Base-by-base conservation (phyloP, 2,329 filamentous ascomycete species). In the Talaromyces sp. region DNA sequence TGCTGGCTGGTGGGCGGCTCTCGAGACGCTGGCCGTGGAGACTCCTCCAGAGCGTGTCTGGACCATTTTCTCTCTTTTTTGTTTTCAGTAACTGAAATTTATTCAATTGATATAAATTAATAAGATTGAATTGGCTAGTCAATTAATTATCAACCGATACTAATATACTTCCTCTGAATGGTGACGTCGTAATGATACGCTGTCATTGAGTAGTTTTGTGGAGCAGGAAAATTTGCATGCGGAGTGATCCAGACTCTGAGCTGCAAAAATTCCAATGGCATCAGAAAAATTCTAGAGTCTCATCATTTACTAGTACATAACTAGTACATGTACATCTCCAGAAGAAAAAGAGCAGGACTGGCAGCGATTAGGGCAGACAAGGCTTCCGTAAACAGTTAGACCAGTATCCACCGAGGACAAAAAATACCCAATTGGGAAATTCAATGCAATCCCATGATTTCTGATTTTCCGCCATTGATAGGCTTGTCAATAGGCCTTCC, bases 21-120 rank as follows among this genome's bases (percentile, higher is more conserved):
- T 51, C 7, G 57, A 59, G 19, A 52, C 39, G 22, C 60, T 59
- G 27, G 39, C 56, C 27, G 56, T 59, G 15, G 60, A 52, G 17
- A 33, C 51, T 22, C 47, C 49, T 13, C 57, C 39, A 13, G 60
- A 62, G 25, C 60, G 57, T 52, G 60, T 62, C 27, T 62, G 60
- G n/a, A 59, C 60, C 60, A 62, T 62, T 33, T 27, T 58, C 6
- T 8, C n/a, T 58, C 7, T 8, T 15, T 39, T 39, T 39, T n/a
- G n/a, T n/a, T n/a, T n/a, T n/a, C n/a, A n/a, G n/a, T n/a, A n/a
- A n/a, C n/a, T n/a, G n/a, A n/a, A n/a, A n/a, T n/a, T n/a, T n/a
- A n/a, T n/a, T n/a, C n/a, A n/a, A n/a, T n/a, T n/a, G n/a, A n/a
- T n/a, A n/a, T n/a, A n/a, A n/a, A n/a, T n/a, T n/a, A n/a, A n/a